Percentiles rank a stretch among this genome's conserved stretches.
Conservation (phyloP, 2,329 filamentous ascomycete species). For the Reticulascus tulasneorum region DNA sequence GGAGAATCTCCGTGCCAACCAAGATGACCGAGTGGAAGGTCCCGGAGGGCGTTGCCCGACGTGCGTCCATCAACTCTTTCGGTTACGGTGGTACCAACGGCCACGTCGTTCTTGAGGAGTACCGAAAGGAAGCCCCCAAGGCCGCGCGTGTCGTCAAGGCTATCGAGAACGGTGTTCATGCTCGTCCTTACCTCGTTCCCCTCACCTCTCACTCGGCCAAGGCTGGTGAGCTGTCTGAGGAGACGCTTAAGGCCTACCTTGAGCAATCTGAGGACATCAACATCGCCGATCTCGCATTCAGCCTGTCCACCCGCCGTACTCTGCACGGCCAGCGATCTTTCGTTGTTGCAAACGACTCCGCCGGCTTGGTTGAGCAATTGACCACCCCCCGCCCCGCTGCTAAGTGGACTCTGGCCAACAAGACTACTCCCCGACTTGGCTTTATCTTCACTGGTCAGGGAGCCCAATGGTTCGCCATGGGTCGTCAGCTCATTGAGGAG, state of each 20-base stretch:
- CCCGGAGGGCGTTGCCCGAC: constrained; percentile 5
- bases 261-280: constrained; percentile 5
- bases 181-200: constrained; percentile 16
- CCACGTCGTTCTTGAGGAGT: constrained; percentile 24
- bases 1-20: constrained; percentile 2
- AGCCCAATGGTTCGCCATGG: constrained; percentile 22
- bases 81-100: constrained; percentile 33
- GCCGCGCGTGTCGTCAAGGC: not conserved
- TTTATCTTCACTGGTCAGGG: constrained; percentile 23
- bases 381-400: constrained; percentile 13
- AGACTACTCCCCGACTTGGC: constrained; percentile 14
- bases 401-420: constrained; percentile 15
- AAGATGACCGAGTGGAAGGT: constrained; percentile 3
- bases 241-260: constrained; percentile 15
- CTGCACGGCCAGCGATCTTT: constrained; percentile 18
- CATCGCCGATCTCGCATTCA: constrained; percentile 18
- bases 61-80: constrained; percentile 30
- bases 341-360: constrained; percentile 14
- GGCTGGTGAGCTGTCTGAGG: constrained; percentile 16
- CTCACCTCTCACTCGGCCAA: constrained; percentile 18
- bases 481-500: constrained; percentile 16
- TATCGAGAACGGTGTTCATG: constrained; percentile 15
- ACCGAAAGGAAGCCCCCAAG: not conserved
- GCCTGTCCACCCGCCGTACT: constrained; percentile 16
- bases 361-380: constrained; percentile 13